Conservation (phyloP, 805 yeast species). For the Sugiyamaella lignohabitans region DNA sequence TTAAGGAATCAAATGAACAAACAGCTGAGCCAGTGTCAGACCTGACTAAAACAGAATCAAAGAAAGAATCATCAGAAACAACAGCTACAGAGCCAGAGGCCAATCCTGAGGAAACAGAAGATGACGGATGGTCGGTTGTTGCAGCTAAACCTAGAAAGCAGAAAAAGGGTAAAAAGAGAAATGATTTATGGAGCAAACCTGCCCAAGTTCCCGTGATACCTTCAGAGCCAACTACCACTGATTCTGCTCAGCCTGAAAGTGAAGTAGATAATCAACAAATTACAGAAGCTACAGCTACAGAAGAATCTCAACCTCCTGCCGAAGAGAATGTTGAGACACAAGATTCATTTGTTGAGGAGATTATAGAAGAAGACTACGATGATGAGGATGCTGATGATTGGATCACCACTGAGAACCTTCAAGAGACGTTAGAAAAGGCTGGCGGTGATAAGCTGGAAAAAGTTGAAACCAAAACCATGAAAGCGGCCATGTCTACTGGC, state of each 20-base stretch:
- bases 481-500: constrained; percentile 85
- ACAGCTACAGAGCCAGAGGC: constrained; percentile 4
- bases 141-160: constrained; percentile 5
- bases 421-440: constrained; percentile 63
- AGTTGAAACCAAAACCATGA: constrained; percentile 35
- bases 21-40: not conserved
- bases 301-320: not conserved
- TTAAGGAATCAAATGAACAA: constrained; percentile 2
- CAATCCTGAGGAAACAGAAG: constrained; percentile 6
- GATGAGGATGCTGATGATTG: constrained; percentile 65
- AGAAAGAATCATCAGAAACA: not conserved
- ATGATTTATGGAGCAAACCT: constrained; percentile 7
- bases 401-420: constrained; percentile 85
- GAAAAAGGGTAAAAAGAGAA: constrained; percentile 8
- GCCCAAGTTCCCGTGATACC: too few relatives aligned
- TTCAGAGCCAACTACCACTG: constrained; percentile 4
- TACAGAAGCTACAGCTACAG: too few relatives aligned
- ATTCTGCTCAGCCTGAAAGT: not conserved
- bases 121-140: constrained; percentile 13
- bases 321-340: constrained; percentile 1
- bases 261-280: not conserved
- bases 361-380: constrained; percentile 13
- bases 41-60: not conserved
- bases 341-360: not conserved
- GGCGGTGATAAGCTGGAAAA: constrained; percentile 52